phyloP scores from a whole-genome alignment of 345 rosid species.

The Turnera subulata region DNA sequence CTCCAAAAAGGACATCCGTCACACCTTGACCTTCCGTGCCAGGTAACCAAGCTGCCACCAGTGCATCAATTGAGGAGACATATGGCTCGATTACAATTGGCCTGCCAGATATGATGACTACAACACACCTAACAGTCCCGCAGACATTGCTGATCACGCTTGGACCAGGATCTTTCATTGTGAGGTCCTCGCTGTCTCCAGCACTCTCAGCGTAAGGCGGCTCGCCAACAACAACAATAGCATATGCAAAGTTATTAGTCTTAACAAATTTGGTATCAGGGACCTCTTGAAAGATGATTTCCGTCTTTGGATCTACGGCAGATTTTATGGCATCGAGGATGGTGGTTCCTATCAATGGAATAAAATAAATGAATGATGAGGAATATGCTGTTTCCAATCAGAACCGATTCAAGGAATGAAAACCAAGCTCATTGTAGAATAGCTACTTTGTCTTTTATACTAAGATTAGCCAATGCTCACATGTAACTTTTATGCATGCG shows the following conservation, averaged over 20 bases:
- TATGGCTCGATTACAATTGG: conserved; percentile 22
- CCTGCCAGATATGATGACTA: conserved; percentile 21
- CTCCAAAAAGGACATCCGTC: conserved; percentile 26
- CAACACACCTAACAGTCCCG: conserved; percentile 20
- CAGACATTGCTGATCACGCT: conserved; percentile 19
- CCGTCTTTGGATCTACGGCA: conserved; percentile 17
- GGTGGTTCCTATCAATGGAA: conserved; percentile 18
- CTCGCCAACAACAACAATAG: conserved; percentile 28
- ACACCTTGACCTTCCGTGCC: conserved; percentile 28
- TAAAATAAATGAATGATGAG: too few species aligned
- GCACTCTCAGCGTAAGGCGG: conserved; percentile 22
- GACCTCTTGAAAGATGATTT: conserved; percentile 19
- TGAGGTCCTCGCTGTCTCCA: conserved; percentile 25
- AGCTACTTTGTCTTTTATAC: too few species aligned
- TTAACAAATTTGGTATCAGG: conserved; percentile 18
- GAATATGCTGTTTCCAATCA: too few species aligned
- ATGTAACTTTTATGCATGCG: too few species aligned
- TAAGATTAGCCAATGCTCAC: too few species aligned
- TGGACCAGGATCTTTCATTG: conserved; percentile 26
- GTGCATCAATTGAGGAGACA: conserved; percentile 17
- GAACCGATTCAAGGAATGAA: not conserved
- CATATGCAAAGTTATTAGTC: conserved; percentile 14
- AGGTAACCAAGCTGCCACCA: conserved; percentile 31
- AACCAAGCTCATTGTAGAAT: not conserved
- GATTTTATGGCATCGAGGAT: conserved; percentile 21